Base-by-base conservation (phyloP, 352 stramenopile genomes). In the Pythium pyrilobum region DNA sequence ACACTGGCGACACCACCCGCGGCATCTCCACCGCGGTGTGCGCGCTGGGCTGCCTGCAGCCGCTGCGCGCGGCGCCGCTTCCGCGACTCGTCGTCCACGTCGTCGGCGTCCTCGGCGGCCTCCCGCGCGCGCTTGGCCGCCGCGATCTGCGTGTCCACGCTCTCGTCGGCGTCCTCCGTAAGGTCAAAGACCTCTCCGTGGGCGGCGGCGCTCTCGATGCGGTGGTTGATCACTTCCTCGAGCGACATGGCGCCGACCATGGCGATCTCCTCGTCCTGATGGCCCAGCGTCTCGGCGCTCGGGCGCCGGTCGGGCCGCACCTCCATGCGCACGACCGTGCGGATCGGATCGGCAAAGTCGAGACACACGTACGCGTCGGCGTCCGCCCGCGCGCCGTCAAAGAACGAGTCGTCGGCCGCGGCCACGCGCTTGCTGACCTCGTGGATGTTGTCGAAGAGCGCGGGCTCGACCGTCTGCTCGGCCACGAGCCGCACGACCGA, bases 381-480 rank as follows among this genome's bases (percentile, higher is more conserved):
- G 13, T 31, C 50, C 16, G 43, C 39, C 45, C 73, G 69, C 58
- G 80, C 56, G 16, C 83, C 79, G 29, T 95, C 78, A 29, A 87
- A 89, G 48, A 87, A 86, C 46, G 77, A 70, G 23, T 84, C 72
- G 40, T 87, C 73, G 5, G 70, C 73, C 32, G 62, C 69, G 12
- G 65, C 52, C 2, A 76, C 49, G 38, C 81, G 79, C 37, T 46
- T 52, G 6, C 62, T 74, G 20, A 68, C 69, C 31, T 64, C 56
- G 65, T 92, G 78, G 50, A 93, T 91, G 31, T 87, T 72, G 47
- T 87, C 72, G 59, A 84, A 93, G 1, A 95, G 66, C 29, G 66
- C 44, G 6, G 74, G 73, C 52, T 95, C 85, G 29, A 95, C 68
- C 8, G 82, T 88, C 51, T 79, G 66, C 54, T 88, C 72, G 10